Percentiles rank a stretch among this genome's conserved stretches.
These are phyloP conservation scores for Vaccinium myrtillus DNA, from an alignment of 148 eudicot species.

Conservation along the genomic window DNA sequence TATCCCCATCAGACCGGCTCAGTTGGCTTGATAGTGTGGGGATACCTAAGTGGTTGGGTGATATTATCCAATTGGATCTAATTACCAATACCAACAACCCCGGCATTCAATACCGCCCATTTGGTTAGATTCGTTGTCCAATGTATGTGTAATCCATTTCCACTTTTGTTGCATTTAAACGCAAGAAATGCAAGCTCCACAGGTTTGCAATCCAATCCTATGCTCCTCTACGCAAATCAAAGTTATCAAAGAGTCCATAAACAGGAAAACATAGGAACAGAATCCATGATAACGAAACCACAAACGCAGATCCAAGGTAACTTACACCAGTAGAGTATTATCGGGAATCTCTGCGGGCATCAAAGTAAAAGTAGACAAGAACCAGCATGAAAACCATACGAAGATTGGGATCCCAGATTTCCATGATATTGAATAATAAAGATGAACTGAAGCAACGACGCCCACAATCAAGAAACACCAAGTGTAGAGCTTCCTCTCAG, in stretches of 20 bases:
- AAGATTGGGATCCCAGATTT: conserved; percentile 58
- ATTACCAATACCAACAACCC: neutral
- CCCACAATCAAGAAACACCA: conserved; percentile 79
- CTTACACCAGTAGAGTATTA: conserved; percentile 89
- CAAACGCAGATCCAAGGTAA: conserved; percentile 13
- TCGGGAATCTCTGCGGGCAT: conserved; percentile 99
- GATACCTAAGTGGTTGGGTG: neutral
- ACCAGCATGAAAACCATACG: conserved; percentile 76
- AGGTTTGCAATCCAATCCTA: neutral
- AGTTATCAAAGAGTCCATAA: conserved; percentile 1
- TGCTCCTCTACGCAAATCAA: neutral
- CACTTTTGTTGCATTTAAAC: neutral
- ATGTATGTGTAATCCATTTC: neutral
- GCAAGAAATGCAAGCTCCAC: neutral
- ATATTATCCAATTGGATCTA: neutral
- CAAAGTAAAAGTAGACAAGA: conserved; percentile 79
- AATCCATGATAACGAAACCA: neutral
- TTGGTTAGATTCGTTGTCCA: neutral
- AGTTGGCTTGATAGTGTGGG: neutral
- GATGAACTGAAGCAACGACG: conserved; percentile 55
- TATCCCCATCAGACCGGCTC: neutral
- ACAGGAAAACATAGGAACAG: neutral
- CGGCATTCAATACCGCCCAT: neutral
- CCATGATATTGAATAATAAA: conserved; percentile 48
- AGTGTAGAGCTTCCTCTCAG: conserved; percentile 83